phyloP scores from a whole-genome alignment of 2,329 filamentous ascomycete genomes.

The Calonectria montana region DNA sequence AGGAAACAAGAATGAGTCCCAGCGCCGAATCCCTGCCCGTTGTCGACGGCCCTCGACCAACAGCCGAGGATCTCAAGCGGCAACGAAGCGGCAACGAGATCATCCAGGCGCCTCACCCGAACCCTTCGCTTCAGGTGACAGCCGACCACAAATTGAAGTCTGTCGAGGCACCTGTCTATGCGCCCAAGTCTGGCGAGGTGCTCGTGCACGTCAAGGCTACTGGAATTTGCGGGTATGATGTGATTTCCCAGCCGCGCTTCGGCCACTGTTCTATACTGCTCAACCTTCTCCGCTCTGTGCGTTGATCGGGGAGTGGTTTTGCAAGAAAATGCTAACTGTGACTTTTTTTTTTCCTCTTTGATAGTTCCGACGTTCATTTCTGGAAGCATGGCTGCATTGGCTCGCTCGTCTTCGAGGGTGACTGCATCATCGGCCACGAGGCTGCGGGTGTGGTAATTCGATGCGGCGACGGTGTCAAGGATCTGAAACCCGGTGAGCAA shows the following conservation, averaged over 20 bases:
- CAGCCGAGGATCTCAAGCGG: conserved; percentile 31
- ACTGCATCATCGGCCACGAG: conserved; percentile 75
- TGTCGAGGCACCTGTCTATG: conserved; percentile 66
- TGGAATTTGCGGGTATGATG: conserved; percentile 69
- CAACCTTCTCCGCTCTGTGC: neutral
- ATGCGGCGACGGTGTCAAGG: conserved; percentile 65
- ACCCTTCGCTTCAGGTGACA: conserved; percentile 57
- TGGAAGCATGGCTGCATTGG: conserved; percentile 75
- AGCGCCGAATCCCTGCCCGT: conserved; percentile 31
- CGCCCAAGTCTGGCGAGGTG: conserved; percentile 65
- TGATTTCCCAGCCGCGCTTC: conserved; percentile 20
- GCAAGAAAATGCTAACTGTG: conserved; percentile 1
- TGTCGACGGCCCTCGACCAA: conserved; percentile 18
- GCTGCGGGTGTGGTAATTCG: conserved; percentile 70
- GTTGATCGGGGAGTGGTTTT: neutral
- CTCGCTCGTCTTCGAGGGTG: conserved; percentile 68
- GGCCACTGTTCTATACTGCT: neutral
- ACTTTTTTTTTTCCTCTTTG: neutral
- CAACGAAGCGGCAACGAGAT: conserved; percentile 27
- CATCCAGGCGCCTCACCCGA: conserved; percentile 45
- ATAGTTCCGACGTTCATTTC: conserved; percentile 74
- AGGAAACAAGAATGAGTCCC: conserved; percentile 29
- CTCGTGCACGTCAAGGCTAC: conserved; percentile 71
- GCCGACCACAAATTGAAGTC: conserved; percentile 69
- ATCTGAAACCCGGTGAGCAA: conserved; percentile 57